Percentiles rank a stretch among this genome's conserved stretches.
Conservation (phyloP, 495 filamentous ascomycete species). For the Penicillium samsonianum region DNA sequence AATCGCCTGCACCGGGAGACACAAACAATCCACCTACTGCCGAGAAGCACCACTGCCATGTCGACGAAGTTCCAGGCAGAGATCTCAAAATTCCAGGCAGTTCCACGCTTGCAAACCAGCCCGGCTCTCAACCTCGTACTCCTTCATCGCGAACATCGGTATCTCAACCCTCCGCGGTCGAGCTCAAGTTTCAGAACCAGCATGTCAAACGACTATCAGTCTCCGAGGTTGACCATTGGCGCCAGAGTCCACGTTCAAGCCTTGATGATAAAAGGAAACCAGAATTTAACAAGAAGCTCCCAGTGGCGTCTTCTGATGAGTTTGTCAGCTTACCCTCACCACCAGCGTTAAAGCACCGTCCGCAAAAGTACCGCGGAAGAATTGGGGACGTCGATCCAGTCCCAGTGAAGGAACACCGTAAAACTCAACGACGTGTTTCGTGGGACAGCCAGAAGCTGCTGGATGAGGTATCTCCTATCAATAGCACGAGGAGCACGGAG, state of each 20-base stretch:
- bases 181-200: slow-evolving; percentile 41
- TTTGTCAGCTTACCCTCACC: slow-evolving; percentile 41
- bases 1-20: slow-evolving; percentile 1
- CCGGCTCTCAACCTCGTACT: slow-evolving; percentile 28
- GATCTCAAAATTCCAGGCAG: slow-evolving; percentile 12
- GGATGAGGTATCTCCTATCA: slow-evolving; percentile 27
- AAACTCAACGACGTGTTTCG: slow-evolving; percentile 44
- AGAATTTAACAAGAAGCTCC: slow-evolving; percentile 35
- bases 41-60: slow-evolving; percentile 11
- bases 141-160: slow-evolving; percentile 34
- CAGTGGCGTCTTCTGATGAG: slow-evolving; percentile 28
- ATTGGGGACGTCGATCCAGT: slow-evolving; percentile 27
- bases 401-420: slow-evolving; percentile 26
- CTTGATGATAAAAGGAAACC: slow-evolving; percentile 38
- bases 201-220: slow-evolving; percentile 46
- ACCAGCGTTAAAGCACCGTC: slow-evolving; percentile 45
- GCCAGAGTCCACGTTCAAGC: slow-evolving; percentile 34
- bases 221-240: slow-evolving; percentile 41
- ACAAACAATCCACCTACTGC: slow-evolving; percentile 16
- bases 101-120: background rate
- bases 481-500: slow-evolving; percentile 14
- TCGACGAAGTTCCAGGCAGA: slow-evolving; percentile 13
- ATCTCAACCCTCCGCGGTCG: slow-evolving; percentile 34
- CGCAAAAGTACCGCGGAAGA: slow-evolving; percentile 46
- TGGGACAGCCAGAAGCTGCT: slow-evolving; percentile 48